Evolutionary conservation across 306 rosid species (phyloP).

Genomic region (Vigna nakashimae): DNA sequence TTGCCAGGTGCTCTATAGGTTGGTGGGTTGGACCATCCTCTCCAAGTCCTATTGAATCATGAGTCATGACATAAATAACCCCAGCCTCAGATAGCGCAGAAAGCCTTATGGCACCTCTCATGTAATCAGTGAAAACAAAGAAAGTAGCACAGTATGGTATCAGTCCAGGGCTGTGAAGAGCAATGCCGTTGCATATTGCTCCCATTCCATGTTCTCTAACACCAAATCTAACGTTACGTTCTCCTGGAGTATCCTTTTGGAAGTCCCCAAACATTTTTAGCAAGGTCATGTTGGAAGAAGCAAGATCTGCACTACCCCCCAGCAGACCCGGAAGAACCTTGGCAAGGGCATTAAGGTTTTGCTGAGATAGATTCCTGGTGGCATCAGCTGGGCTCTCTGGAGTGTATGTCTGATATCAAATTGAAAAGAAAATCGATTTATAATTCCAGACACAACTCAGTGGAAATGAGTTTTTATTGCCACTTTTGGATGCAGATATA

Average conservation of each 20-base stretch:
- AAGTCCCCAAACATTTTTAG: constrained; percentile 86
- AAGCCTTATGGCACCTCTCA: constrained; percentile 96
- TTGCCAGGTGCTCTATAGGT: constrained; percentile 95
- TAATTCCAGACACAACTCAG: constrained; percentile 10
- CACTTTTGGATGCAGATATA: background rate
- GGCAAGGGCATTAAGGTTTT: constrained; percentile 90
- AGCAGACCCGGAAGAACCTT: constrained; percentile 89
- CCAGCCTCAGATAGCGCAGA: constrained; percentile 80
- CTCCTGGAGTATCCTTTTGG: constrained; percentile 87
- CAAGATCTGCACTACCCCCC: constrained; percentile 99
- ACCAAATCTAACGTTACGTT: constrained; percentile 93
- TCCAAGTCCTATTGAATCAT: constrained; percentile 97
- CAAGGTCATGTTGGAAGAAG: constrained; percentile 98
- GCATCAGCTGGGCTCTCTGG: constrained; percentile 96
- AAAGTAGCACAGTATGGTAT: constrained; percentile 97
- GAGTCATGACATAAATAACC: constrained; percentile 96
- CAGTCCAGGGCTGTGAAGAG: constrained; percentile 92
- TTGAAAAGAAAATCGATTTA: constrained; percentile 1
- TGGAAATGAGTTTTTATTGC: background rate
- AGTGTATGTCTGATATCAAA: constrained; percentile 71
- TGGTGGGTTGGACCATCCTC: constrained; percentile 99
- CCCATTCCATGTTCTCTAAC: constrained; percentile 99
- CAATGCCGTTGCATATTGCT: constrained; percentile 93
- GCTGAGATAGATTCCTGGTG: constrained; percentile 88
- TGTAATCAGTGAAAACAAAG: constrained; percentile 98